Conservation (phyloP, 257 asterid species). For the Primulina huaijiensis region DNA sequence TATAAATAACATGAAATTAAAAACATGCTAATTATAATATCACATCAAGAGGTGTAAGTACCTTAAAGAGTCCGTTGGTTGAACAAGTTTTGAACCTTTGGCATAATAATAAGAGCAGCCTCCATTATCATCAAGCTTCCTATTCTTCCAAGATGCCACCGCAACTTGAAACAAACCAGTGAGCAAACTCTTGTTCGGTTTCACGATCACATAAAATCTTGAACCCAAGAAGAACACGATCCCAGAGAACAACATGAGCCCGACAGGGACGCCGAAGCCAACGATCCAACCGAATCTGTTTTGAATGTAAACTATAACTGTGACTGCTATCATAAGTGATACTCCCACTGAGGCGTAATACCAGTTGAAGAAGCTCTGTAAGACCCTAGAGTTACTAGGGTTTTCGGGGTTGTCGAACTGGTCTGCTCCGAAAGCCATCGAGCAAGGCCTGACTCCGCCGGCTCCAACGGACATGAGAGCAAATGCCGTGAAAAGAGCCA, state of each 20-base stretch:
- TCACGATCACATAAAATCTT: conserved; percentile 42
- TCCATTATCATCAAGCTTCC: conserved; percentile 17
- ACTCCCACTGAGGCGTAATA: conserved; percentile 56
- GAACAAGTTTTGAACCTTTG: conserved; percentile 31
- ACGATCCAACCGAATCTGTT: conserved; percentile 52
- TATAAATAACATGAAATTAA: no score
- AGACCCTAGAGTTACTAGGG: conserved; percentile 46
- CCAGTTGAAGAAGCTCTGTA: conserved; percentile 67
- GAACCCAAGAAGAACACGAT: conserved; percentile 49
- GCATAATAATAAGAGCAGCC: conserved; percentile 31
- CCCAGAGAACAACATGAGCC: conserved; percentile 45
- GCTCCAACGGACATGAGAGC: conserved; percentile 62
- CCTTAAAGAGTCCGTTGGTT: conserved; percentile 49
- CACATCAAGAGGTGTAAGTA: conserved; percentile 1
- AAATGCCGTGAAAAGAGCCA: conserved; percentile 49
- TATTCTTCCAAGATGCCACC: conserved; percentile 51
- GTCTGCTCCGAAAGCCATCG: conserved; percentile 81
- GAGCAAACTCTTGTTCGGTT: conserved; percentile 50
- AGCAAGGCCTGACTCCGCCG: conserved; percentile 75
- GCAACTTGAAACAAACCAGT: conserved; percentile 49
- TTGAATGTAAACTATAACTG: conserved; percentile 57
- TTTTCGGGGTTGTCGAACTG: conserved; percentile 54
- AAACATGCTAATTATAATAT: no score
- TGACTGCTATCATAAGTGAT: conserved; percentile 49
- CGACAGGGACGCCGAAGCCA: conserved; percentile 65